These are phyloP conservation scores for Aschersonia sp. DNA, from an alignment of 2,329 filamentous ascomycete species.

Conservation along the genomic window DNA sequence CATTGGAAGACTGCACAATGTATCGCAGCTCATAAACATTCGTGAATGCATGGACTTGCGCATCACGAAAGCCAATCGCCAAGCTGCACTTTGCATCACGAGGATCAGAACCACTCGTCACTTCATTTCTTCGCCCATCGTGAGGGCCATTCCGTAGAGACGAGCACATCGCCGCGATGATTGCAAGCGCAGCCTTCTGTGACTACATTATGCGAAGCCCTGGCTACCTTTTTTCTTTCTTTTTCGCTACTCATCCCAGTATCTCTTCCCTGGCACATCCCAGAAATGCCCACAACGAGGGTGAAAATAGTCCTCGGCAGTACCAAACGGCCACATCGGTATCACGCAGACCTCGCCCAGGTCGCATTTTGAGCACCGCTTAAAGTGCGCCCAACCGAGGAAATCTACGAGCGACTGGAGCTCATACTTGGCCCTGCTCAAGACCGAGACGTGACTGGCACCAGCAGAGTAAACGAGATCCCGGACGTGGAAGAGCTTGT, in stretches of 20 bases:
- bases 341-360: neutral
- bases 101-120: no score
- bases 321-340: constrained; percentile 1
- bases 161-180: no score
- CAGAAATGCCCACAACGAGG: neutral
- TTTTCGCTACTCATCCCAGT: neutral
- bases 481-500: neutral
- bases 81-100: no score
- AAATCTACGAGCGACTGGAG: neutral
- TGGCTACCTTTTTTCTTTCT: no score
- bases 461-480: neutral
- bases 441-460: neutral
- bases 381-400: neutral
- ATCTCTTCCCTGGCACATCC: neutral
- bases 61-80: no score
- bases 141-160: no score
- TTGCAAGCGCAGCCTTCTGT: no score
- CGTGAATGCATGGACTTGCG: no score
- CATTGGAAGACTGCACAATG: no score
- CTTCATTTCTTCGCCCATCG: no score
- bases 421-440: neutral
- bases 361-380: neutral
- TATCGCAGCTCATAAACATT: no score
- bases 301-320: neutral
- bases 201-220: no score